Evolutionary conservation across 2,329 filamentous ascomycete species (phyloP).

Genomic region (Zelopaecilomyces penicillatus): DNA sequence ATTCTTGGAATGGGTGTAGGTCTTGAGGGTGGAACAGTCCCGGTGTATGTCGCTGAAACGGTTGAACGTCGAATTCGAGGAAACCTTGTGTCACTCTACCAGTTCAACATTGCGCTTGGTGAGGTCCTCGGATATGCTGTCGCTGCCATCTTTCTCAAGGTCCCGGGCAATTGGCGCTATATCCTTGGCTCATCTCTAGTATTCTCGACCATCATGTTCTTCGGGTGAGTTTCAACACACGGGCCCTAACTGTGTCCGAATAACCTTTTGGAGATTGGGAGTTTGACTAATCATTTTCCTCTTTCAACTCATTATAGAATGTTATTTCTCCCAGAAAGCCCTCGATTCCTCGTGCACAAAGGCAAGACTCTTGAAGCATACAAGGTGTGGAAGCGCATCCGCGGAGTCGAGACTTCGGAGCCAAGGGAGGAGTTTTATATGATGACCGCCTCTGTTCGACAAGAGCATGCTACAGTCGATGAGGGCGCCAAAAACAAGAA

Average conservation of each 20-base stretch:
- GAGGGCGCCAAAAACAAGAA: slow-evolving; percentile 44
- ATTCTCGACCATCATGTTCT: slow-evolving; percentile 45
- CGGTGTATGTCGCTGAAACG: slow-evolving; percentile 66
- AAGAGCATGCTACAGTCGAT: slow-evolving; percentile 45
- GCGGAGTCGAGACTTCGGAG: slow-evolving; percentile 48
- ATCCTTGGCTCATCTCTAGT: slow-evolving; percentile 65
- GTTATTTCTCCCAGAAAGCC: slow-evolving; percentile 63
- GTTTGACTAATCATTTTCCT: slow-evolving; percentile 26
- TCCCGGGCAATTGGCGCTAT: slow-evolving; percentile 63
- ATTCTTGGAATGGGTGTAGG: slow-evolving; percentile 64
- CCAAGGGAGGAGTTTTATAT: slow-evolving; percentile 62
- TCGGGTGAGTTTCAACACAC: slow-evolving; percentile 16
- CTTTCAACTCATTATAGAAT: slow-evolving; percentile 50
- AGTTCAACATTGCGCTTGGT: slow-evolving; percentile 67
- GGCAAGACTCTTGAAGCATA: slow-evolving; percentile 36
- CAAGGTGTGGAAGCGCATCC: slow-evolving; percentile 65
- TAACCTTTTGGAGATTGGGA: neutral
- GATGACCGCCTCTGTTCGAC: slow-evolving; percentile 56
- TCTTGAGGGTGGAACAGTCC: slow-evolving; percentile 65
- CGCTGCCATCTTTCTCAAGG: slow-evolving; percentile 63
- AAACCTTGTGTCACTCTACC: slow-evolving; percentile 66
- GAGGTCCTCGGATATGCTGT: slow-evolving; percentile 67
- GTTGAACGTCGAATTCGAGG: slow-evolving; percentile 59
- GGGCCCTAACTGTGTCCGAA: neutral
- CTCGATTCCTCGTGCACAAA: slow-evolving; percentile 64